A percentile compares a stretch with the other conserved stretches of the same genome.
phyloP scores from a whole-genome alignment of 805 yeast species.

The Lipomyces sp. region DNA sequence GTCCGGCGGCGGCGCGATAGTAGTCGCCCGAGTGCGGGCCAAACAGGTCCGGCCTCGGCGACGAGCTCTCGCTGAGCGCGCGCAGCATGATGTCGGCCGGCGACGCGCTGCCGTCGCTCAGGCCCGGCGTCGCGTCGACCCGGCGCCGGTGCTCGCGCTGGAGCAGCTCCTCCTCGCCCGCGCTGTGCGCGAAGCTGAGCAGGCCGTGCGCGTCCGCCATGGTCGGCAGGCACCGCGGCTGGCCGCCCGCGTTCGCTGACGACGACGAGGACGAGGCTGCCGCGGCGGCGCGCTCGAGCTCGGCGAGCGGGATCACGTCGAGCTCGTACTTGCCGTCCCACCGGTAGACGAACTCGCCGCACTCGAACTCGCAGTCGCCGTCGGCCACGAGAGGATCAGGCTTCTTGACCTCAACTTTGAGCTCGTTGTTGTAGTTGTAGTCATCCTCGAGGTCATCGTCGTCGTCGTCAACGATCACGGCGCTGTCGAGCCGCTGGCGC shows the following conservation, averaged over 20 bases:
- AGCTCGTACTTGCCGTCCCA: constrained; percentile 42
- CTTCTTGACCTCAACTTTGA: constrained; percentile 37
- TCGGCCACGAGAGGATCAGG: constrained; percentile 7
- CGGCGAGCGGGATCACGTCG: constrained; percentile 30
- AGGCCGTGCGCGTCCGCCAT: constrained; percentile 8
- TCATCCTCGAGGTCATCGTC: constrained; percentile 4
- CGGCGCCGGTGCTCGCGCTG: background rate
- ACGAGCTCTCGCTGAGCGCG: constrained; percentile 3
- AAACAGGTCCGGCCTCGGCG: constrained; percentile 1
- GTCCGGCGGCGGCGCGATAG: too few species aligned
- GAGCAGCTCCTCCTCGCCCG: constrained; percentile 2
- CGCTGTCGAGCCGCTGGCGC: background rate
- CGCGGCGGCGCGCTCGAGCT: background rate
- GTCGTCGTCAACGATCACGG: background rate
- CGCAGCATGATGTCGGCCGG: constrained; percentile 17
- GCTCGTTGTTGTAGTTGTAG: constrained; percentile 19
- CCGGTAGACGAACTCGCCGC: constrained; percentile 40
- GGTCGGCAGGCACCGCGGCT: constrained; percentile 9
- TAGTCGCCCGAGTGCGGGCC: constrained; percentile 2
- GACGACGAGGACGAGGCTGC: background rate
- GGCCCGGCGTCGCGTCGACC: constrained; percentile 11
- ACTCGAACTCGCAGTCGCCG: constrained; percentile 37
- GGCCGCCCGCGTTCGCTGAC: background rate
- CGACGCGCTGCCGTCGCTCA: constrained; percentile 22
- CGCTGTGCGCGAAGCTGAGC: constrained; percentile 8